phyloP scores from a whole-genome alignment of 768 basidiomycete species.

The Phanerochaete sordida region DNA sequence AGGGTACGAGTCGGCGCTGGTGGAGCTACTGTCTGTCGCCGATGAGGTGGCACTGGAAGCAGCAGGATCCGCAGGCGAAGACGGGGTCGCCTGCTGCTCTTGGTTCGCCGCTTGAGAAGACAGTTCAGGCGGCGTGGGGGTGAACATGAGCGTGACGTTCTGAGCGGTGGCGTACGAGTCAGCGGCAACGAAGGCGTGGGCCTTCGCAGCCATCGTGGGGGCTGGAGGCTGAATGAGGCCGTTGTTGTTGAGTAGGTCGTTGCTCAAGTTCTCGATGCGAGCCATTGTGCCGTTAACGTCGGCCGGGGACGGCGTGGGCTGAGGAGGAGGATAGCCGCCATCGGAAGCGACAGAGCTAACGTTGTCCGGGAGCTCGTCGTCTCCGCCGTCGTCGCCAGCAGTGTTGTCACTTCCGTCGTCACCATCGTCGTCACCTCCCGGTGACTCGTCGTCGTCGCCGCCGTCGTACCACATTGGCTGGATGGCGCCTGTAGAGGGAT shows the following conservation, averaged over 20 bases:
- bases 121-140: slow-evolving; percentile 33
- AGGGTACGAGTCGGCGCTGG: not conserved
- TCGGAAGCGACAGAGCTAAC: not conserved
- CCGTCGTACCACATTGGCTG: slow-evolving; percentile 47
- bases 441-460: slow-evolving; percentile 24
- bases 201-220: slow-evolving; percentile 9
- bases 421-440: slow-evolving; percentile 21
- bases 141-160: slow-evolving; percentile 55
- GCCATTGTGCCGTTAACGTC: slow-evolving; percentile 15
- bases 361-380: slow-evolving; percentile 6
- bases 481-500: slow-evolving; percentile 43
- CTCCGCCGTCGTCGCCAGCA: slow-evolving; percentile 2
- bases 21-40: not conserved
- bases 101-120: not conserved
- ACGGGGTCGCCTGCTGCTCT: not conserved
- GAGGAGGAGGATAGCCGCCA: slow-evolving; percentile 16
- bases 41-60: not conserved
- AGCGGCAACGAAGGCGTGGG: slow-evolving; percentile 14
- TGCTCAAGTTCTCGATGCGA: slow-evolving; percentile 18
- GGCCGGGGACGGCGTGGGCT: slow-evolving; percentile 14
- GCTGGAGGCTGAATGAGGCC: slow-evolving; percentile 10
- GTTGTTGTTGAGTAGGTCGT: slow-evolving; percentile 16
- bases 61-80: not conserved
- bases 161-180: slow-evolving; percentile 24
- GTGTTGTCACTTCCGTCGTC: slow-evolving; percentile 11